Base-by-base conservation (phyloP, 2,329 filamentous ascomycete species). In the Beauveria caledonica region DNA sequence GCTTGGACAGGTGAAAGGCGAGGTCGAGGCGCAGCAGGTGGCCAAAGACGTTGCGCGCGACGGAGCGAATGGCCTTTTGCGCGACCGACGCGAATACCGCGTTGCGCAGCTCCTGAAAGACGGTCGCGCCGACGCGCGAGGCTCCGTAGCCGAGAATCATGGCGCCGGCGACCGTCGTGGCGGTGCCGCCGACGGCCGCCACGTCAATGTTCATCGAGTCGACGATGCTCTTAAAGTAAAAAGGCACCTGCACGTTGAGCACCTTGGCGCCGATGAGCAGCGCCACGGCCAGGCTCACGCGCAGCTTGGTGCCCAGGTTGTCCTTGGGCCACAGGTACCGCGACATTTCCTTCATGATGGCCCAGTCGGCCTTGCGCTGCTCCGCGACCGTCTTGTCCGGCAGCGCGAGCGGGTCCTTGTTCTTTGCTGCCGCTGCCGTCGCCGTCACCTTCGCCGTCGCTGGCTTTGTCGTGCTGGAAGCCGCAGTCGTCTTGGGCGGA, bases 171-270 rank as follows among this genome's bases (percentile, higher is more conserved):
- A 96, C 87, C 0, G 91, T 92, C 57, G 87, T 89, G 29, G 91
- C 92, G 0, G 92, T 96, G 8, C 92, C 92, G n/a, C 92, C 93
- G 6, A 90, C 77, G 17, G 88, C 82, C n/a, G 85, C 83, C 71
- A 96, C 87, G 73, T 99, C 94, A 66, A 99, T 84, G 72, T 99
- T 99, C 91, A 99, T 96, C 21, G 90, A 86, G 73, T 99, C 95
- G 46, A 99, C 90, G 65, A 99, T 97, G 73, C 79, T 92, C 80
- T 97, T 97, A 80, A 99, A 99, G 79, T 97, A 99, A 72, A 99
- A 99, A 0, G 94, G 94, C 51, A 99, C 91, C 77, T 99, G 92
- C 17, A 99, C 94, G 73, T 97, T 99, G 69, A 99, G 80, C 53
- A 96, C 85, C 81, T 99, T 99, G 71, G 92, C 91, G 62, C 92